A percentile compares a stretch with the other conserved stretches of the same genome.
These are phyloP conservation scores for Saccharum hybrid DNA, from an alignment of 202 grass and related monocot species.

Conservation along the genomic window DNA sequence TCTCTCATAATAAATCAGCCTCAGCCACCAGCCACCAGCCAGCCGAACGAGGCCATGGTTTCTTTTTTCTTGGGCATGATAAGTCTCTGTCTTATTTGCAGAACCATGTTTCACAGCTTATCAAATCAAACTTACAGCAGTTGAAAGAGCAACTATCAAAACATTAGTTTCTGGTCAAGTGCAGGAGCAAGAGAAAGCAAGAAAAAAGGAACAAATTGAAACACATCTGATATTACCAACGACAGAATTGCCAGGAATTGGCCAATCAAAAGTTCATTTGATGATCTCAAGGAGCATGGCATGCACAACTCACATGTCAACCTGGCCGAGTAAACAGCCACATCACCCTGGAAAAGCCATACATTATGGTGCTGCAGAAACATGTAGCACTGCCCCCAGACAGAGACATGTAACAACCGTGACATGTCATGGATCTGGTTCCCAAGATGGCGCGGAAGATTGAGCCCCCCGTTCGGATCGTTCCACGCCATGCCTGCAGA, in stretches of 20 bases:
- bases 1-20: no score
- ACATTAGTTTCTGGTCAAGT: background rate
- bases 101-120: background rate
- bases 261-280: background rate
- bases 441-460: background rate
- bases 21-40: no score
- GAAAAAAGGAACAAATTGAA: background rate
- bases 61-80: background rate
- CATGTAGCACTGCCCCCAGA: background rate
- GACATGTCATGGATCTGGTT: background rate
- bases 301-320: background rate
- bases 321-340: background rate
- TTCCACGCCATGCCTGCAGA: background rate
- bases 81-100: background rate
- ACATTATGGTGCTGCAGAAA: background rate
- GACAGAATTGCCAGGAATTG: no score
- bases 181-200: background rate
- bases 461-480: background rate
- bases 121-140: background rate
- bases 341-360: background rate
- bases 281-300: background rate
- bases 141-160: background rate
- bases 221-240: background rate
- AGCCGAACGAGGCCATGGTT: no score
- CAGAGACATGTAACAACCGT: background rate